These are phyloP conservation scores for Podospora tetraspora DNA, from an alignment of 495 filamentous ascomycete species.

Conservation along the genomic window DNA sequence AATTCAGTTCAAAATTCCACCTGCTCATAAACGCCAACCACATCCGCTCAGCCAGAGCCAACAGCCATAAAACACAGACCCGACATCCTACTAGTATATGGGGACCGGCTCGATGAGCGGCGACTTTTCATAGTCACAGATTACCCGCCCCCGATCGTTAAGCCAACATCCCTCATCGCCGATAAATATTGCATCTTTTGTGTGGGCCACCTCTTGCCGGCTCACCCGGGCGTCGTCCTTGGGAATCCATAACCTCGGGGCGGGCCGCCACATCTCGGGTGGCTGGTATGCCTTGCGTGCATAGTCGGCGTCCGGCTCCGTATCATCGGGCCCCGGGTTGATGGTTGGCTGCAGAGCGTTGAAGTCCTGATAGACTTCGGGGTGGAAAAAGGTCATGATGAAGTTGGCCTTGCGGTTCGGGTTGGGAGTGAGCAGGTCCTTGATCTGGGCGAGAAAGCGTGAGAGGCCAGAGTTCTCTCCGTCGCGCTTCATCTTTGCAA, in stretches of 20 bases:
- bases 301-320: constrained; percentile 52
- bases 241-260: constrained; percentile 66
- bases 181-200: constrained; percentile 46
- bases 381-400: constrained; percentile 58
- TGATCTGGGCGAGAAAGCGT: constrained; percentile 20
- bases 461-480: constrained; percentile 22
- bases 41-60: not conserved
- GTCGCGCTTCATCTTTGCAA: constrained; percentile 16
- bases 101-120: constrained; percentile 29
- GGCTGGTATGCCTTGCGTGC: constrained; percentile 57
- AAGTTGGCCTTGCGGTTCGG: constrained; percentile 26
- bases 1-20: not conserved
- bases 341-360: constrained; percentile 53
- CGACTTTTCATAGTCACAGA: constrained; percentile 25
- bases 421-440: constrained; percentile 21
- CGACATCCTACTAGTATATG: constrained; percentile 29
- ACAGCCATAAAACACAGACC: not conserved
- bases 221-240: constrained; percentile 61
- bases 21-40: not conserved
- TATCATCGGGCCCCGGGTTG: constrained; percentile 36
- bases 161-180: constrained; percentile 63
- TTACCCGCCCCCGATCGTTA: constrained; percentile 47
- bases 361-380: constrained; percentile 62
- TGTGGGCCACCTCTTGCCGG: constrained; percentile 56
- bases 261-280: constrained; percentile 56